Percentiles rank a stretch among this genome's conserved stretches.
phyloP scores from a whole-genome alignment of 83 land plant genomes.

The Picea mariana region DNA sequence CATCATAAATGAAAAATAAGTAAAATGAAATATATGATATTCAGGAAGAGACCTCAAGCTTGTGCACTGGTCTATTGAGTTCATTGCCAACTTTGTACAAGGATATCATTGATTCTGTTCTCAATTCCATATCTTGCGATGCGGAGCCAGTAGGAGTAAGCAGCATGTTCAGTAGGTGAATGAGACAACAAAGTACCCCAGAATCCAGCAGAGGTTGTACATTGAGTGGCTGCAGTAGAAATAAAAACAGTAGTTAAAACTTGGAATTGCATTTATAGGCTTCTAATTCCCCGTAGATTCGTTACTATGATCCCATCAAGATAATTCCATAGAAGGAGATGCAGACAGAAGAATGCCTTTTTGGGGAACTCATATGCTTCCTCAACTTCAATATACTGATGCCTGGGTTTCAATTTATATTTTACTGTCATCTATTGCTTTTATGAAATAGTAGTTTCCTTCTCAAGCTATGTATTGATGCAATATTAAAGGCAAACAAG shows the following conservation, averaged over 20 bases:
- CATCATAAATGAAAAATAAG: background rate
- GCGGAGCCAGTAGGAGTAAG: constrained; percentile 37
- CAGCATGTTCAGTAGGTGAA: constrained; percentile 77
- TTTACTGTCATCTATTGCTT: background rate
- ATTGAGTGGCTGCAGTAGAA: constrained; percentile 79
- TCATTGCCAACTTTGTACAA: constrained; percentile 15
- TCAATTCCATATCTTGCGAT: constrained; percentile 9
- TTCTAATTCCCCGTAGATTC: background rate
- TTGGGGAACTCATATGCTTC: too few species aligned
- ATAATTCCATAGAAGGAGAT: too few species aligned
- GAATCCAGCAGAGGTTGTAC: constrained; percentile 96
- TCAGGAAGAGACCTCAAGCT: constrained; percentile 48
- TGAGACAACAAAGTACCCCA: constrained; percentile 93
- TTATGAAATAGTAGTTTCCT: background rate
- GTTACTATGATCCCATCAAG: background rate
- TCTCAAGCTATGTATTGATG: background rate
- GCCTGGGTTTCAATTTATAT: background rate
- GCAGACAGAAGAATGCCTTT: too few species aligned
- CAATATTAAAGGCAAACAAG: background rate
- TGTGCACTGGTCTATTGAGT: constrained; percentile 25
- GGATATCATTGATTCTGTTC: constrained; percentile 16
- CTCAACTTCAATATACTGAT: too few species aligned
- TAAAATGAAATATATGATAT: background rate
- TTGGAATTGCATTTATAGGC: background rate
- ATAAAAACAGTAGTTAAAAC: background rate